Conservation (phyloP, 2,329 filamentous ascomycete species). For the Ustulina deusta region DNA sequence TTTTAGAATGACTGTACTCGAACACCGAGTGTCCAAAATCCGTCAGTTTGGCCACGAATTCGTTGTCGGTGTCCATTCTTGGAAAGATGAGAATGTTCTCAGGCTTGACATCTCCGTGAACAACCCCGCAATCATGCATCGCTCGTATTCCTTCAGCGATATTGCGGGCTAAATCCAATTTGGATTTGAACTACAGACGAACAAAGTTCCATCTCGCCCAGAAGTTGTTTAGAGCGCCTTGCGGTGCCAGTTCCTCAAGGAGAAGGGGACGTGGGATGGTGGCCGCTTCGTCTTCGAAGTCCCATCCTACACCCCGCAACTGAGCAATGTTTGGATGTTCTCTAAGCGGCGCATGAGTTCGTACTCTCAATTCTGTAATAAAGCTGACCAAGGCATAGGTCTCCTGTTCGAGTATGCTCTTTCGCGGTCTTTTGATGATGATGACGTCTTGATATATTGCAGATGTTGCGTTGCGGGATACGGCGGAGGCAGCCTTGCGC, state of each 20-base stretch:
- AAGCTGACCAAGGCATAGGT: conserved; percentile 15
- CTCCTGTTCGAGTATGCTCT: conserved; percentile 10
- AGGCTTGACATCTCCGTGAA: conserved; percentile 15
- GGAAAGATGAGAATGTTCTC: conserved; percentile 15
- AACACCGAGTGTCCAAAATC: conserved; percentile 17
- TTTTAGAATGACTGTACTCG: not conserved
- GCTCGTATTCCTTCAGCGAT: conserved; percentile 6
- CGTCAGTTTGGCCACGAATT: conserved; percentile 11
- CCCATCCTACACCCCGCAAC: conserved; percentile 9
- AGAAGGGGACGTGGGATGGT: conserved; percentile 13
- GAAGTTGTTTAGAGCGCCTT: conserved; percentile 4
- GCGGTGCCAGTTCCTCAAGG: conserved; percentile 9
- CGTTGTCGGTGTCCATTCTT: not conserved
- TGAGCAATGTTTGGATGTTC: conserved; percentile 11
- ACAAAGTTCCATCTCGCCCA: conserved; percentile 12
- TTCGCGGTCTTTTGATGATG: conserved; percentile 14
- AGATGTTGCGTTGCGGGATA: conserved; percentile 2
- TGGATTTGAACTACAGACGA: conserved; percentile 5
- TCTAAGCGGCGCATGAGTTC: conserved; percentile 7
- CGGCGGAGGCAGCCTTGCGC: not conserved
- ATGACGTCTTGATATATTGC: conserved; percentile 4
- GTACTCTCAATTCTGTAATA: conserved; percentile 12
- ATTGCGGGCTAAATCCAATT: conserved; percentile 2
- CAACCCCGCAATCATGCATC: conserved; percentile 2
- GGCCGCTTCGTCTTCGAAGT: conserved; percentile 10